phyloP scores from a whole-genome alignment of 164 flowering plant species.

The Annona cherimola region DNA sequence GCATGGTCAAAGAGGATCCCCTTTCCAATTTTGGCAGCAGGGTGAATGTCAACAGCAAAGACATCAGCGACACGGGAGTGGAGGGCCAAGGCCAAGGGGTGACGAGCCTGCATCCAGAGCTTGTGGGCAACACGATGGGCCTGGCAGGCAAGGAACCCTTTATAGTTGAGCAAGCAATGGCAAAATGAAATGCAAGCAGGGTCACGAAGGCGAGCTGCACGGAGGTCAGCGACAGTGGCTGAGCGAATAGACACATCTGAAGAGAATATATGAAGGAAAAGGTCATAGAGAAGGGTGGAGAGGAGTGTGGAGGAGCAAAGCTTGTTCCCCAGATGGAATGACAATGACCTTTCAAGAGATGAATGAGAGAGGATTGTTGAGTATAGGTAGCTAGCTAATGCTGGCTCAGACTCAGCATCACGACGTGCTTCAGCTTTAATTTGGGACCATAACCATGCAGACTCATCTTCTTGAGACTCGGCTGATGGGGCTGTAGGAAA shows the following conservation, averaged over 20 bases:
- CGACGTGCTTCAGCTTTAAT: slow-evolving; percentile 69
- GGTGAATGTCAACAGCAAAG: slow-evolving; percentile 61
- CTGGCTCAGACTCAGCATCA: slow-evolving; percentile 81
- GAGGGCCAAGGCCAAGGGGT: slow-evolving; percentile 48
- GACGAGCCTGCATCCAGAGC: slow-evolving; percentile 49
- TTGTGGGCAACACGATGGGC: slow-evolving; percentile 56
- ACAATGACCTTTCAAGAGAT: slow-evolving; percentile 53
- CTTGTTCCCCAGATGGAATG: slow-evolving; percentile 80
- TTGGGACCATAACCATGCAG: slow-evolving; percentile 48
- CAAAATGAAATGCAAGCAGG: slow-evolving; percentile 83
- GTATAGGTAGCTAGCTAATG: slow-evolving; percentile 78
- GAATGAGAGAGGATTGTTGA: slow-evolving; percentile 80
- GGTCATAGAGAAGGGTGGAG: slow-evolving; percentile 76
- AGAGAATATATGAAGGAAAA: slow-evolving; percentile 66
- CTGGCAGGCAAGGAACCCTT: slow-evolving; percentile 77
- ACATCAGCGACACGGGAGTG: slow-evolving; percentile 61
- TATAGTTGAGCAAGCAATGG: slow-evolving; percentile 83
- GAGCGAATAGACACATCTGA: slow-evolving; percentile 40
- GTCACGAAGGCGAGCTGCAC: slow-evolving; percentile 69
- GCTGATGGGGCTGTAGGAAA: not conserved
- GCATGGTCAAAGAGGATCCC: slow-evolving; percentile 62
- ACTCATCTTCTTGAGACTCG: slow-evolving; percentile 29
- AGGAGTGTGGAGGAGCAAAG: slow-evolving; percentile 83
- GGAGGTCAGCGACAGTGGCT: slow-evolving; percentile 74
- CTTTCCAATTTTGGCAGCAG: slow-evolving; percentile 47